Evolutionary conservation across 1,139 yeast species (phyloP), one percentile per base, ranked within the genome.

Genomic region (Taiozyma sp.): DNA sequence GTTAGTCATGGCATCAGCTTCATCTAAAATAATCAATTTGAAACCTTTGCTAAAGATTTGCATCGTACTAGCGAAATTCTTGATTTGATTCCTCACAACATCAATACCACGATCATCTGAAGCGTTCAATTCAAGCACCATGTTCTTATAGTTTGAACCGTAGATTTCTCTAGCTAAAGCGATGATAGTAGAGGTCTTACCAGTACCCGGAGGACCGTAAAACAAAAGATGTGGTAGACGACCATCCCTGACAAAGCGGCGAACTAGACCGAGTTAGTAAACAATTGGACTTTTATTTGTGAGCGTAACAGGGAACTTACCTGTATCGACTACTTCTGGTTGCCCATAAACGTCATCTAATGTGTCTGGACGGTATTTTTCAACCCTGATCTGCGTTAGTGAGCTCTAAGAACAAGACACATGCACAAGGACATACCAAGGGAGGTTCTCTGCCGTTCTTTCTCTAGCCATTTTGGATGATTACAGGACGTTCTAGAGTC

Each of bases 131-230:
- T 96, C 98, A 55, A 93, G 71, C 4, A 93, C 97, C 96, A 89
- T 90, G 65, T 87, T 88, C 61, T 78, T 80, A 69, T 88, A 90
- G 63, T 84, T 84, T 43, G 83, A 76, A 2, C 98, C 98, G 64
- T 90, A 93, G n/a, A 93, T 83, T 64, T 92, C 97, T 50, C 81
- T 75, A 2, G 99, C 97, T 54, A 93, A 71, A 0, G 98, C 98
- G 38, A 88, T 79, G 55, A 93, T 88, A 1, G 97, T 92, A 1
- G 97, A 89, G 0, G 99, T 93, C 67, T 93, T 93, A 57, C 99
- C 99, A 0, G 97, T 92, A 28, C 99, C 99, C 27, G 99, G 98
- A 0, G 98, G 98, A 0, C 99, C 99, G 67, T 93, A 92, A 68
- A 93, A 92, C 46, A 92, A 72, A 56, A 92, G 70, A 70, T 92